Percentiles rank a stretch among this genome's conserved stretches.
Evolutionary conservation across 345 rosid genomes (phyloP).

Genomic region (sweet orange (Citrus sinensis)): DVS_A1.0 CM039161.1:21406501-21407000

Average conservation of each 20-base stretch:
- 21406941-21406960: conserved; percentile 25
- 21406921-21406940: conserved; percentile 16
- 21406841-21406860: conserved; percentile 36
- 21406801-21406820: conserved; percentile 14
- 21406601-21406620: too few species aligned
- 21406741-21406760: conserved; percentile 31
- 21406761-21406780: conserved; percentile 27
- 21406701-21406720: conserved; percentile 21
- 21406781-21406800: conserved; percentile 26
- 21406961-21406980: conserved; percentile 28
- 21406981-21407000: conserved; percentile 14
- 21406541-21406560: too few species aligned
- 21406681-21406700: neutral
- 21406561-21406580: too few species aligned
- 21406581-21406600: too few species aligned
- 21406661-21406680: too few species aligned
- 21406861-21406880: conserved; percentile 30
- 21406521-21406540: too few species aligned
- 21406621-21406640: too few species aligned
- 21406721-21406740: conserved; percentile 31
- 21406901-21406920: conserved; percentile 34
- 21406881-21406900: conserved; percentile 24
- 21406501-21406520: too few species aligned
- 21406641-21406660: too few species aligned
- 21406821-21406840: conserved; percentile 31